Conservation (phyloP, 495 filamentous ascomycete species). For the Penicillium alfredii region DNA sequence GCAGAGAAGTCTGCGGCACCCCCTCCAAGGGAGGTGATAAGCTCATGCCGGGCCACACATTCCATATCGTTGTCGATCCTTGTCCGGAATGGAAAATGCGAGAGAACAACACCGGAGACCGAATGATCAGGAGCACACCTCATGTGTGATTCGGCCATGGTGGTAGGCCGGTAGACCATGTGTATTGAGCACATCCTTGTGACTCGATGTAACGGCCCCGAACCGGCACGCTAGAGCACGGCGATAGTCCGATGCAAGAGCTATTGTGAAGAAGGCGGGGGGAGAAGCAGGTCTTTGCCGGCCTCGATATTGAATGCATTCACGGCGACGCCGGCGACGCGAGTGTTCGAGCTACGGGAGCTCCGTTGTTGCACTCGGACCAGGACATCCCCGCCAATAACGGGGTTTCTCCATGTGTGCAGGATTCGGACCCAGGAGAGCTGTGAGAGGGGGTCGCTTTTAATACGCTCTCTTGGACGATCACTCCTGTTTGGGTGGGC, state of each 20-base stretch:
- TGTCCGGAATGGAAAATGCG: slow-evolving; percentile 8
- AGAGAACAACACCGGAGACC: too few species aligned
- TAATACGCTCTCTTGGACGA: too few species aligned
- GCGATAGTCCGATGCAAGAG: too few species aligned
- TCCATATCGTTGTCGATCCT: slow-evolving; percentile 16
- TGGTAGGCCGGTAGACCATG: slow-evolving; percentile 10
- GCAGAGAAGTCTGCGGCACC: neutral
- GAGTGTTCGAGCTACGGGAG: neutral
- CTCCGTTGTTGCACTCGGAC: slow-evolving; percentile 7
- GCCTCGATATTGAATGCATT: too few species aligned
- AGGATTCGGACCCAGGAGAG: too few species aligned
- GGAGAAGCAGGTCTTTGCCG: too few species aligned
- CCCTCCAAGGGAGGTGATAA: slow-evolving; percentile 2
- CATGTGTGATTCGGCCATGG: slow-evolving; percentile 4
- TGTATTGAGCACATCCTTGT: slow-evolving; percentile 5
- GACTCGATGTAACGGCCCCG: slow-evolving; percentile 21
- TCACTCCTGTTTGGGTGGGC: too few species aligned
- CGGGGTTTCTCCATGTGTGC: slow-evolving; percentile 1
- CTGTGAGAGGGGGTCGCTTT: too few species aligned
- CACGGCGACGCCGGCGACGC: too few species aligned
- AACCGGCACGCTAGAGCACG: slow-evolving; percentile 8
- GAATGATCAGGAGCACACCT: slow-evolving; percentile 10
- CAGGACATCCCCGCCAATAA: neutral
- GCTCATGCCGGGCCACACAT: neutral
- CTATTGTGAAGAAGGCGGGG: too few species aligned